These are phyloP conservation scores for Pyrus hybrid DNA, from an alignment of 331 rosid species.

Conservation along the genomic window DNA sequence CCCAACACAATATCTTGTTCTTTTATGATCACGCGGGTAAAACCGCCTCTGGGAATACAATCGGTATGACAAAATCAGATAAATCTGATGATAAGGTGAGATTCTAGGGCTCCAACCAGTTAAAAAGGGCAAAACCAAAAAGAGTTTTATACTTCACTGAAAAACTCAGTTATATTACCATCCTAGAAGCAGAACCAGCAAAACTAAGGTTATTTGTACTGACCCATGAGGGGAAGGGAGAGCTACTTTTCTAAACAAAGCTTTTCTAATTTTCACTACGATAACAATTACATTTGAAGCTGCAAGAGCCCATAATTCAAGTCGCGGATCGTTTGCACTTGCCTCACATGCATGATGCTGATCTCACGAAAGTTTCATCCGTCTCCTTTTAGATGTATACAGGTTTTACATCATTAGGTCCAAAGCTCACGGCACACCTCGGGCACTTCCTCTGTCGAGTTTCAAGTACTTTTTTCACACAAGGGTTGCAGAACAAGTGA, in stretches of 20 bases:
- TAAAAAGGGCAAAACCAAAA: not conserved
- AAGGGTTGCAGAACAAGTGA: slow-evolving; percentile 92
- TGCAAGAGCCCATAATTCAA: slow-evolving; percentile 11
- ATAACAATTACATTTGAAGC: slow-evolving; percentile 19
- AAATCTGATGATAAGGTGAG: slow-evolving; percentile 35
- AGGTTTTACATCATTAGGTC: slow-evolving; percentile 85
- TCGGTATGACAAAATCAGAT: slow-evolving; percentile 28
- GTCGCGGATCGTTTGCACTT: slow-evolving; percentile 12
- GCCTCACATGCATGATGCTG: slow-evolving; percentile 3
- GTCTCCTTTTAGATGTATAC: slow-evolving; percentile 62
- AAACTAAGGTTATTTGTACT: slow-evolving; percentile 33
- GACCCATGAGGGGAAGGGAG: slow-evolving; percentile 13
- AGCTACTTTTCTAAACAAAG: slow-evolving; percentile 7
- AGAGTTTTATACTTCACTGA: slow-evolving; percentile 10
- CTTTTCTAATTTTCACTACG: slow-evolving; percentile 25
- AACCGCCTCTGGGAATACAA: not conserved
- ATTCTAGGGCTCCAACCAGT: slow-evolving; percentile 33
- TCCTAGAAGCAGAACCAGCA: slow-evolving; percentile 39
- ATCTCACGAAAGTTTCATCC: not conserved
- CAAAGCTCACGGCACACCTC: slow-evolving; percentile 66
- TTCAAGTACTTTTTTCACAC: slow-evolving; percentile 66
- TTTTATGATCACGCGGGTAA: slow-evolving; percentile 11
- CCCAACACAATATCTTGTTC: slow-evolving; percentile 18
- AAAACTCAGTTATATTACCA: slow-evolving; percentile 9
- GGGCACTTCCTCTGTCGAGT: slow-evolving; percentile 94